Conservation (phyloP, 805 yeast genomes). For the Candida morakotiae region DNA sequence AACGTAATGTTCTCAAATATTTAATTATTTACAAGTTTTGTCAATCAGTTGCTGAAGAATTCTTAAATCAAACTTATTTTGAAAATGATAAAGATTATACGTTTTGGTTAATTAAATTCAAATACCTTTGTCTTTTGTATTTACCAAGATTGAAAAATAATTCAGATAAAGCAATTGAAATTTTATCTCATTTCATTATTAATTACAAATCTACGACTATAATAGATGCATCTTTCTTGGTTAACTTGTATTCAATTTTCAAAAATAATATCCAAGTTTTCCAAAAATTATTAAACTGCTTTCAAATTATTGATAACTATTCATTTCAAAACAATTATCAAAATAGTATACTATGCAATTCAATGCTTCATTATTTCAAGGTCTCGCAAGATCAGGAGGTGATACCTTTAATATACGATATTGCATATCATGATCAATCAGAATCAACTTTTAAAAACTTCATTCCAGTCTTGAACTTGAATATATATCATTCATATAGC, state of each 20-base stretch:
- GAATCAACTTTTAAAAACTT: slow-evolving; percentile 9
- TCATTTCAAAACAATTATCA: not conserved
- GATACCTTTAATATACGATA: slow-evolving; percentile 2
- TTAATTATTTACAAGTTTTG: slow-evolving; percentile 21
- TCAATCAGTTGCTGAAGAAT: slow-evolving; percentile 10
- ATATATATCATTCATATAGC: slow-evolving; percentile 6
- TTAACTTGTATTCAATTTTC: not conserved
- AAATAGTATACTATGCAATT: not conserved
- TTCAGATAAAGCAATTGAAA: not conserved
- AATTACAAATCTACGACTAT: slow-evolving; percentile 1
- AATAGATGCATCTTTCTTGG: not conserved
- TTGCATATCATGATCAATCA: slow-evolving; percentile 1
- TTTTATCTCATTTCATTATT: slow-evolving; percentile 6
- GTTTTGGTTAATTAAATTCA: slow-evolving; percentile 10
- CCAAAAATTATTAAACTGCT: not conserved
- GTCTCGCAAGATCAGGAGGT: not conserved
- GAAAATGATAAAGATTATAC: not conserved
- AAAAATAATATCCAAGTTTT: not conserved
- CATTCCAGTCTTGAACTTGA: slow-evolving; percentile 13
- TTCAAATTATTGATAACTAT: not conserved
- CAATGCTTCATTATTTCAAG: slow-evolving; percentile 1
- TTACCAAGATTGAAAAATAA: slow-evolving; percentile 7
- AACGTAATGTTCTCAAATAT: slow-evolving; percentile 41
- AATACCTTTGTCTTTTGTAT: slow-evolving; percentile 14
- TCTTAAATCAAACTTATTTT: slow-evolving; percentile 9